These are phyloP conservation scores for Albizia julibrissin DNA, from an alignment of 306 rosid species.

Conservation along the genomic window DNA sequence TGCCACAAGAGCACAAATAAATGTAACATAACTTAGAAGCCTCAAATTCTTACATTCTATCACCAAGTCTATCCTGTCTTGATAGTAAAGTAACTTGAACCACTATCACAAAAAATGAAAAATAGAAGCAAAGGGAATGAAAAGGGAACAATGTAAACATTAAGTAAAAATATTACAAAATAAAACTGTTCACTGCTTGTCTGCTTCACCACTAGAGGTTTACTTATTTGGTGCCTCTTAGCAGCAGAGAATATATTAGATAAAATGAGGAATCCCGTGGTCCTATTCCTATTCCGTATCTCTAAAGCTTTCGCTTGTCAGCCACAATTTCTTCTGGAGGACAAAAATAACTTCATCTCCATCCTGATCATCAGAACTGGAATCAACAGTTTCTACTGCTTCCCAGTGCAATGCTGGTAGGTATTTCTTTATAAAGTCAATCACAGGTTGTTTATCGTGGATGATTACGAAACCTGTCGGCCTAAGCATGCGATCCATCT, in stretches of 20 bases:
- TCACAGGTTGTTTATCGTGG: slow-evolving; percentile 64
- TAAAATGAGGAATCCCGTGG: slow-evolving; percentile 30
- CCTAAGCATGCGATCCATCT: slow-evolving; percentile 88
- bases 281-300: slow-evolving; percentile 65
- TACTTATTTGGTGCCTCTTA: slow-evolving; percentile 48
- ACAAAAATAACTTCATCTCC: slow-evolving; percentile 63
- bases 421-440: slow-evolving; percentile 72
- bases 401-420: slow-evolving; percentile 89
- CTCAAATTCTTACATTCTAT: slow-evolving; percentile 13
- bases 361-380: slow-evolving; percentile 58
- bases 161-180: slow-evolving; percentile 53
- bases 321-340: slow-evolving; percentile 89
- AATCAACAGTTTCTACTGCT: slow-evolving; percentile 57
- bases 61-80: slow-evolving; percentile 30
- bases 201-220: slow-evolving; percentile 47
- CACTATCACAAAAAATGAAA: slow-evolving; percentile 36
- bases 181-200: slow-evolving; percentile 39
- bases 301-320: slow-evolving; percentile 67
- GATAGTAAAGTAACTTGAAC: slow-evolving; percentile 49
- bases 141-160: slow-evolving; percentile 29
- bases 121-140: slow-evolving; percentile 24
- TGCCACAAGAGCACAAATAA: neutral
- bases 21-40: slow-evolving; percentile 27
- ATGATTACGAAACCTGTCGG: slow-evolving; percentile 84
- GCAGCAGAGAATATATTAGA: slow-evolving; percentile 39